Evolutionary conservation across 2,329 filamentous ascomycete species (phyloP), one percentile per base, ranked within the genome.

Genomic region (Pyrenochaeta sp.): DNA sequence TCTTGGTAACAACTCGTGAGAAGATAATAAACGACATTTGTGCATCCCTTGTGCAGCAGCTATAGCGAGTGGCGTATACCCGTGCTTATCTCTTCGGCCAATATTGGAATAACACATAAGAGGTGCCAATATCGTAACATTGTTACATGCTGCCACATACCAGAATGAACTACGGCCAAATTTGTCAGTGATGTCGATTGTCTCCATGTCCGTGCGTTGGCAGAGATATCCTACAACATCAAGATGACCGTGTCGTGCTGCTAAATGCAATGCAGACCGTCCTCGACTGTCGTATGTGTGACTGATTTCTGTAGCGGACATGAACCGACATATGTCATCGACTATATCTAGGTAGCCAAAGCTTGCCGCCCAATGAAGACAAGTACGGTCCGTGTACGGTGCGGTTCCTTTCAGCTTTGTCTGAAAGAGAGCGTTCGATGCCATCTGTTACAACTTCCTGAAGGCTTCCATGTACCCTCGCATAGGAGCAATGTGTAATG

Each of bases 291-390:
- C 40, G 22, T 28, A 28, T 28, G 22, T 28, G 25, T 12, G n/a
- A 3, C n/a, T 27, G 40, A 44, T 15, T 3, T 27, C 6, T 39
- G 40, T 10, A 2, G 19, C 22, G 22, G 25, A 15, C 40, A 44
- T 10, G 5, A 4, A 10, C 25, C 13, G 25, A 44, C 40, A 44
- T 8, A 43, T 13, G 10, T 22, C 19, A 9, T 12, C 10, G 9
- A 44, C 39, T 6, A 25, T 39, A 19, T 32, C 47, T n/a, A 28
- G 24, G 44, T 51, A 37, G 15, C 49, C 49, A 34, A 19, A 51
- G 49, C 37, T 19, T 34, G 39, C 49, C 12, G 49, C 49, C 49
- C 49, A 51, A n/a, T 51, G 49, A 8, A 51, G 25, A n/a, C 27
- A 51, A 30, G 24, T 51, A 7, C 49, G 49, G 2, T n/a, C 4